Base-by-base conservation (phyloP, 23 red algal species). In the Gracilaria gracilis region DNA sequence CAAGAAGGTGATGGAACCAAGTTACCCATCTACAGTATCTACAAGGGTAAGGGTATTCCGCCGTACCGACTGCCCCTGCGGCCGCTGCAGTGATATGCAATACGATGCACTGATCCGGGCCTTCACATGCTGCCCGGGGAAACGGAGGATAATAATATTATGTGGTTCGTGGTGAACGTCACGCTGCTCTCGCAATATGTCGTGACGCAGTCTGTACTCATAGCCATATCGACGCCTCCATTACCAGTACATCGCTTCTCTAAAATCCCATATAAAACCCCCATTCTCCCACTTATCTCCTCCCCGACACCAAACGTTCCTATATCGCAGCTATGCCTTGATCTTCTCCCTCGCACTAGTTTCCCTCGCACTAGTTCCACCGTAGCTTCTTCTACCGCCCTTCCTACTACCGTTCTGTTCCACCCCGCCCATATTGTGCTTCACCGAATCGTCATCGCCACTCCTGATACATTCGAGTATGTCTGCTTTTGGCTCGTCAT, bases 181-280 rank as follows among this genome's bases (percentile, higher is more conserved):
- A 69, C 64, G 64, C 64, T 32, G 31, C 31, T 37, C 64, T 31
- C 64, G 27, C 64, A 19, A 69, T 7, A 69, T 69, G 64, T 69
- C 64, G 64, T 69, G 64, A 69, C 64, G 16, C 32, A 69, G 36
- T 36, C 33, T 37, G 28, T 32, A 69, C 28, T 69, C 32, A 1
- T 32, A 20, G 33, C 28, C 28, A 37, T 24, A 32, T 37, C 64
- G 33, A 34, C 9, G 32, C 64, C 28, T 37, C 64, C 15, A 65
- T 24, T 24, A 24, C 31, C 23, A n/a, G 69, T 75, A 36, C 69
- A 23, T 77, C 21, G 34, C 6, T 42, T 77, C 72, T 51, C 46
- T 34, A 77, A 77, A 77, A 49, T 77, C 72, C 39, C 23, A 3
- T 51, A 77, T 77, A 77, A 51, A 77, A 77, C 39, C 12, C 72